Evolutionary conservation across 2,329 filamentous ascomycete species (phyloP), one percentile per base, ranked within the genome.

Genomic region (Xylaria sp.): DNA sequence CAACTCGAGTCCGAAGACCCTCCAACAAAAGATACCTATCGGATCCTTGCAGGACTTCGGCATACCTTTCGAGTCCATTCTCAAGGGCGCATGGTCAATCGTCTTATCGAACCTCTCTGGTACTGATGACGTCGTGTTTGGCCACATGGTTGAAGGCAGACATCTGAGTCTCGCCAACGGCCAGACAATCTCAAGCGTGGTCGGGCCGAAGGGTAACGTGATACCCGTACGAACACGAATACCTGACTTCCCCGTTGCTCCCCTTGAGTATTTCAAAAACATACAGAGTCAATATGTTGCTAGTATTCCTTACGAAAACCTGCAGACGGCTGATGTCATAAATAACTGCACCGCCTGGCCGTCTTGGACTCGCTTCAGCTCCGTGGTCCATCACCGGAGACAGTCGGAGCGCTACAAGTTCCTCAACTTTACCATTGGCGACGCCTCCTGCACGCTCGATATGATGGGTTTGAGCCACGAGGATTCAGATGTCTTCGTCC

Each of bases 81-180:
- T 89, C 40, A 88, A 88, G 74, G 83, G 86, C 0, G 87, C 87
- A 0, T 90, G 88, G 87, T 84, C 86, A 0, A 82, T 86, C 67
- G 82, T 86, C 0, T 81, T 90, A 6, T 84, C 85, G 0, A 84
- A 81, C 28, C 76, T 88, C 10, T 83, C 85, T 0, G 83, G 80
- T 0, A 79, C 76, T 0, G 77, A 81, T 6, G 87, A 89, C 49
- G 82, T 89, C 6, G 81, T 88, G 3, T 89, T 89, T 65, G 88
- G 87, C 7, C 84, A 88, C 72, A 77, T 85, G 3, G 79, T 87
- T 15, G 83, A 84, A 11, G 84, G 84, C 0, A 83, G 84, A 23
- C 82, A 84, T 66, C 73, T 83, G 0, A 75, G 77, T 2, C 79
- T 85, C 1, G 77, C 80, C 0, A 79, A 80, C 11, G 78, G 80